phyloP scores from a whole-genome alignment of 2,329 filamentous ascomycete species.

The Davidsoniella australis region DNA sequence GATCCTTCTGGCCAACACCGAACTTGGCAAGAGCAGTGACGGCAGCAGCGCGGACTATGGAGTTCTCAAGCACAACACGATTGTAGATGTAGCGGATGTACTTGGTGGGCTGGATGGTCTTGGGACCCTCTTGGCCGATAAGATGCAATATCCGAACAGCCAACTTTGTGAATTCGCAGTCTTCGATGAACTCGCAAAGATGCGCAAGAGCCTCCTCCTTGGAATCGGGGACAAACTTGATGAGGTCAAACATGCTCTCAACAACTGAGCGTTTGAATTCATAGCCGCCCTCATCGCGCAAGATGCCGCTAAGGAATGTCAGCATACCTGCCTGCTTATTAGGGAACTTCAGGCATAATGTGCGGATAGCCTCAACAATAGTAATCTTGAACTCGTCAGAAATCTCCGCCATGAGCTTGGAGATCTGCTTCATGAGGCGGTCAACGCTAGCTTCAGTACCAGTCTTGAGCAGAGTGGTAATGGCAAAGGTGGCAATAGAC shows the following conservation, averaged over 20 bases:
- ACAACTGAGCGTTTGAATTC: conserved; percentile 97
- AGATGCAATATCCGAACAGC: conserved; percentile 90
- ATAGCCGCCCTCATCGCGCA: conserved; percentile 91
- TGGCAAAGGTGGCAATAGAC: conserved; percentile 94
- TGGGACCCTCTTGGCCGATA: conserved; percentile 84
- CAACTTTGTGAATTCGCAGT: conserved; percentile 97
- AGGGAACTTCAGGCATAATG: conserved; percentile 91
- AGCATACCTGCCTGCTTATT: conserved; percentile 97
- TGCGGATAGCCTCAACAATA: conserved; percentile 96
- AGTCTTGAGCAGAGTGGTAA: conserved; percentile 94
- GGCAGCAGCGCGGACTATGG: conserved; percentile 83
- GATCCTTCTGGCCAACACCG: conserved; percentile 88
- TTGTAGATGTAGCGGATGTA: conserved; percentile 99
- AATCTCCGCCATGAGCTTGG: conserved; percentile 95
- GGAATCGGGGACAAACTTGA: conserved; percentile 92
- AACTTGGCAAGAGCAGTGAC: conserved; percentile 95
- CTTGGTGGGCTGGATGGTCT: conserved; percentile 89
- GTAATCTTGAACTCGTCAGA: conserved; percentile 99
- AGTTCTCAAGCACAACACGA: conserved; percentile 90
- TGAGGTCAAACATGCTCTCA: conserved; percentile 97
- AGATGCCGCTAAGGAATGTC: conserved; percentile 87
- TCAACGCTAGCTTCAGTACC: conserved; percentile 96
- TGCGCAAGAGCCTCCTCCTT: conserved; percentile 74
- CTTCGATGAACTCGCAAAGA: conserved; percentile 96
- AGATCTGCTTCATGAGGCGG: conserved; percentile 95